Evolutionary conservation across 1,139 yeast species (phyloP), one percentile per base, ranked within the genome.

Genomic region (Trichomonascaceae sp.): DNA sequence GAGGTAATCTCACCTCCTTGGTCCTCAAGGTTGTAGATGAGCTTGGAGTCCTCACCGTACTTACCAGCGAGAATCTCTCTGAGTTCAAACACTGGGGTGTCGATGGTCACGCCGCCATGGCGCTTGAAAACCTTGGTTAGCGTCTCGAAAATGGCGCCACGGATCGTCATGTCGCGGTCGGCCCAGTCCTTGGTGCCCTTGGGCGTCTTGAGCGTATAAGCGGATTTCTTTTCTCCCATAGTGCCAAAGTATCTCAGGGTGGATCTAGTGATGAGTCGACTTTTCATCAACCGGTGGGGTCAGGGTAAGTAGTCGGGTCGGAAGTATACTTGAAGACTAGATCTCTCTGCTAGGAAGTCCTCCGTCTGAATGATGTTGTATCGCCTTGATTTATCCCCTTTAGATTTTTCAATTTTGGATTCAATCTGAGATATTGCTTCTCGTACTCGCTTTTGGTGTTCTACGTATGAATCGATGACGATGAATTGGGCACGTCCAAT

Each of bases 1-100:
- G 96, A 85, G 17, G 96, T 82, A 47, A 89, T 64, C 60, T 89
- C 98, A 47, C 98, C 98, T 52, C 98, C 98, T 65, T 89, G 98
- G 57, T 89, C 98, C 59, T 89, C 93, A 52, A 89, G 70, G 57
- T 89, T 87, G 60, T 89, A 89, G 50, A 89, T 89, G 49, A 89
- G 69, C 60, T 89, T 89, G 28, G 96, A 85, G 56, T 89, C 98
- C 61, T 89, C 98, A 55, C 98, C 98, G 57, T 89, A 89, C 59
- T 89, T 89, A 29, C 98, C 98, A 17, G 97, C 76, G 42, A 89
- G 69, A 48, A 89, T 89, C 59, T 89, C 98, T 50, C 95, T 73
- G 46, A 87, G 67, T 60, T 89, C 98, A 52, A 89, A 89, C 4
- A 89, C 98, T 8, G 98, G 98, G 1, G 98, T 89, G 55, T 89